Conservation (phyloP, 1,284 basidiomycete species). For the Calocybe gambosa region DNA sequence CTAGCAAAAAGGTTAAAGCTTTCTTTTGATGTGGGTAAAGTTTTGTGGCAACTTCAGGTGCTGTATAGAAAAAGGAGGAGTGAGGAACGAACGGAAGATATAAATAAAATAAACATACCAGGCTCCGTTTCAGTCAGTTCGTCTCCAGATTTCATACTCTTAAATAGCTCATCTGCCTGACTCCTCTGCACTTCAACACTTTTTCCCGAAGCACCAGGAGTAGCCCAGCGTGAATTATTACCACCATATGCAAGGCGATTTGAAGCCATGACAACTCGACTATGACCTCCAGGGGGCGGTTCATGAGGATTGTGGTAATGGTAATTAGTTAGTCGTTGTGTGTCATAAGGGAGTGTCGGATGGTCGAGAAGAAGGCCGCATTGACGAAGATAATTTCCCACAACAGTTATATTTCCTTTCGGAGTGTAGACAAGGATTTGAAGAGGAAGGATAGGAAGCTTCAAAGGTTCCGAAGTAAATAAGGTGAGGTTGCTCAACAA, state of each 20-base stretch:
- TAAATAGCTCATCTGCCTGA: slow-evolving; percentile 95
- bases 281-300: slow-evolving; percentile 68
- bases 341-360: slow-evolving; percentile 57
- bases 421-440: slow-evolving; percentile 89
- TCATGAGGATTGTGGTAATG: slow-evolving; percentile 89
- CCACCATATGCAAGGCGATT: slow-evolving; percentile 39
- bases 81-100: slow-evolving; percentile 23
- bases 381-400: slow-evolving; percentile 70
- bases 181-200: slow-evolving; percentile 88
- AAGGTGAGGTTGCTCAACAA: slow-evolving; percentile 3
- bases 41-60: slow-evolving; percentile 77
- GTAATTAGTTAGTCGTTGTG: slow-evolving; percentile 53
- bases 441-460: slow-evolving; percentile 78
- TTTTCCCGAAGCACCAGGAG: slow-evolving; percentile 59
- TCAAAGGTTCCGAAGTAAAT: slow-evolving; percentile 14
- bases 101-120: slow-evolving; percentile 37
- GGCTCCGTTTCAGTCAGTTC: slow-evolving; percentile 84
- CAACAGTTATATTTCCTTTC: slow-evolving; percentile 81
- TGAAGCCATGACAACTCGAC: slow-evolving; percentile 34
- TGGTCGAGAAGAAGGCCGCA: slow-evolving; percentile 75
- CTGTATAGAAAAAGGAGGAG: slow-evolving; percentile 33
- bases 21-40: slow-evolving; percentile 98
- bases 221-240: slow-evolving; percentile 47
- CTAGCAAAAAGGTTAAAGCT: slow-evolving; percentile 93
- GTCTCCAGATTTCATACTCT: slow-evolving; percentile 80